Evolutionary conservation across 495 filamentous ascomycete species (phyloP).

Genomic region (Darksidea phi): DNA sequence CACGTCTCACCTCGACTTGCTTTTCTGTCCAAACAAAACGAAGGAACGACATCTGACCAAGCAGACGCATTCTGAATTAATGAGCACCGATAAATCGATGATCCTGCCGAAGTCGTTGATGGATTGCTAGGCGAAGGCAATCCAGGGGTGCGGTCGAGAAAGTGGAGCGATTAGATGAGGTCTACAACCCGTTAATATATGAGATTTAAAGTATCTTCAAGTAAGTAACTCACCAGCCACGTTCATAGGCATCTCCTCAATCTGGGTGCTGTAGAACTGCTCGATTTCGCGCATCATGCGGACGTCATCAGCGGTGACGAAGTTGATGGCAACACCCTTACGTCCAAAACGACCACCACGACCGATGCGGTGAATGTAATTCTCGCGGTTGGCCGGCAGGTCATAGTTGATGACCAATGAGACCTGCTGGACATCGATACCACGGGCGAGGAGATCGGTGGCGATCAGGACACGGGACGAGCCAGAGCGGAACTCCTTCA

Average conservation of each 20-base stretch:
- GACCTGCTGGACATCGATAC: slow-evolving; percentile 99
- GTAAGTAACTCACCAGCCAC: slow-evolving; percentile 55
- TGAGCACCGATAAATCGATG: slow-evolving; percentile 4
- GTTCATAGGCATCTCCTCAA: slow-evolving; percentile 87
- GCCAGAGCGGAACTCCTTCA: slow-evolving; percentile 99
- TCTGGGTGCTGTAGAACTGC: slow-evolving; percentile 75
- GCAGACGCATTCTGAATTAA: slow-evolving; percentile 14
- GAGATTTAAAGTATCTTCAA: too few relatives aligned
- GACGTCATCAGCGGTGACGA: slow-evolving; percentile 97
- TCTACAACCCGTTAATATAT: slow-evolving; percentile 18
- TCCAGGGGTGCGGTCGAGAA: neutral
- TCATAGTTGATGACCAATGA: slow-evolving; percentile 99
- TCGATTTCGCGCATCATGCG: slow-evolving; percentile 99
- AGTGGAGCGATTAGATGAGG: slow-evolving; percentile 36
- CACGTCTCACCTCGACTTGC: slow-evolving; percentile 12
- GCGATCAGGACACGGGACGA: slow-evolving; percentile 97
- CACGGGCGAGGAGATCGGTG: slow-evolving; percentile 94
- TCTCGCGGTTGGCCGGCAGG: slow-evolving; percentile 96
- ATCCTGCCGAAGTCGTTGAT: too few relatives aligned
- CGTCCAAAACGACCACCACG: slow-evolving; percentile 98
- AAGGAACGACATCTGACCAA: slow-evolving; percentile 6
- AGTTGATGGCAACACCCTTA: slow-evolving; percentile 99
- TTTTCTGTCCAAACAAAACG: slow-evolving; percentile 15
- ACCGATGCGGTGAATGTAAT: slow-evolving; percentile 99
- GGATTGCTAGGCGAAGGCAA: neutral